These are phyloP conservation scores for Populus hybrid DNA, from an alignment of 441 rosid species.

Conservation along the genomic window DNA sequence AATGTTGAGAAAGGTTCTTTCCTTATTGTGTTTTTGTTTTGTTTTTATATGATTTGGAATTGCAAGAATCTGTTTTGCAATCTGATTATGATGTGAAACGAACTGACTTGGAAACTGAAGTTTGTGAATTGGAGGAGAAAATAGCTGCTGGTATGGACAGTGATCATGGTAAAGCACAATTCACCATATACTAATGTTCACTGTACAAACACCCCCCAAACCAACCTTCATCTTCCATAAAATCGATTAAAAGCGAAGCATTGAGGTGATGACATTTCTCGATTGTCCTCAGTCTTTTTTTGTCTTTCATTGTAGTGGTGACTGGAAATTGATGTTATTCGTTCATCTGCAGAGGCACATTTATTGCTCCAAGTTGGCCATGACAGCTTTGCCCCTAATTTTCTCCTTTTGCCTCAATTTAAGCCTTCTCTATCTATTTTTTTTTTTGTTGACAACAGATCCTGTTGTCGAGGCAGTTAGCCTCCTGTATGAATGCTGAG, in stretches of 20 bases:
- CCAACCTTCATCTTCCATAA: too few species aligned
- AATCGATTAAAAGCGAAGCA: too few species aligned
- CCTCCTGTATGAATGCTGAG: background rate
- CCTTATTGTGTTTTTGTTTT: background rate
- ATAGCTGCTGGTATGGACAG: slow-evolving; percentile 31
- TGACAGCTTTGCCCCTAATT: background rate
- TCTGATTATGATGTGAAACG: slow-evolving; percentile 32
- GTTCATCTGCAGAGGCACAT: too few species aligned
- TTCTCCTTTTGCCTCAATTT: background rate
- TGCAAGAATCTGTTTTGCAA: slow-evolving; percentile 43
- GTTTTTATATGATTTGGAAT: slow-evolving; percentile 42
- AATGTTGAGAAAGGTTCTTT: background rate
- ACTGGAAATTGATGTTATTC: too few species aligned
- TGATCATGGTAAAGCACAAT: too few species aligned
- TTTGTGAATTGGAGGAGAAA: slow-evolving; percentile 46
- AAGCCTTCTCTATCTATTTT: background rate
- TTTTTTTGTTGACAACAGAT: background rate
- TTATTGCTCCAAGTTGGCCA: background rate
- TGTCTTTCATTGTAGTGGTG: too few species aligned
- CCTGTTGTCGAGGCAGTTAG: background rate
- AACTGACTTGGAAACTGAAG: slow-evolving; percentile 43
- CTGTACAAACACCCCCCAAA: too few species aligned
- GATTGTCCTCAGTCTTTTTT: too few species aligned
- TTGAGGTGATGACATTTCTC: too few species aligned
- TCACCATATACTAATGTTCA: too few species aligned